phyloP scores from a whole-genome alignment of 352 stramenopile species.

The Peronospora farinosa region DNA sequence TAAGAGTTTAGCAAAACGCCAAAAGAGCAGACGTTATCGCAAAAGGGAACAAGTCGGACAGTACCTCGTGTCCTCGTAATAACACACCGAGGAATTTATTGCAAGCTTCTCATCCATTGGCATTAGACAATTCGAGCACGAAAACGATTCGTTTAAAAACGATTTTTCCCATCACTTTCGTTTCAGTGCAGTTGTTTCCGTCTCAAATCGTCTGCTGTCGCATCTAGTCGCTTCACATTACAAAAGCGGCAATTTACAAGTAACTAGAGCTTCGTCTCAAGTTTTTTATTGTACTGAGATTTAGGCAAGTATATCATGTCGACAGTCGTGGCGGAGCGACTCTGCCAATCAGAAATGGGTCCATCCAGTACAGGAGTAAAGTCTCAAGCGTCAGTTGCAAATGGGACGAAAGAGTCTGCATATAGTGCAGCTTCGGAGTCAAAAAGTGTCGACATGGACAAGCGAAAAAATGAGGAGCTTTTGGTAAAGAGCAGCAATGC shows the following conservation, averaged over 20 bases:
- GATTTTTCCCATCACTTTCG: not conserved
- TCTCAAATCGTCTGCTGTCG: conserved; percentile 11
- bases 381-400: conserved; percentile 3
- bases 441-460: conserved; percentile 21
- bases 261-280: not conserved
- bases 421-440: conserved; percentile 2
- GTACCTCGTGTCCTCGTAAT: conserved; percentile 2
- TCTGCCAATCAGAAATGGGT: conserved; percentile 25
- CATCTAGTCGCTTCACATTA: conserved; percentile 1
- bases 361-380: conserved; percentile 15
- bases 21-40: conserved; percentile 29
- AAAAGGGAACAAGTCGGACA: conserved; percentile 11
- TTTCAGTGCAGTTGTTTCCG: conserved; percentile 13
- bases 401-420: conserved; percentile 11
- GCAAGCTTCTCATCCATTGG: not conserved
- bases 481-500: conserved; percentile 1
- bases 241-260: conserved; percentile 4
- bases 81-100: conserved; percentile 5
- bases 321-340: conserved; percentile 26
- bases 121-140: no score
- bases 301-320: conserved; percentile 19
- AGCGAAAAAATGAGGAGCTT: conserved; percentile 3
- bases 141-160: no score
- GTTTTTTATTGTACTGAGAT: not conserved
- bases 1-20: no score